phyloP scores from a whole-genome alignment of 805 yeast species.

The Candida coquimbonensis region DNA sequence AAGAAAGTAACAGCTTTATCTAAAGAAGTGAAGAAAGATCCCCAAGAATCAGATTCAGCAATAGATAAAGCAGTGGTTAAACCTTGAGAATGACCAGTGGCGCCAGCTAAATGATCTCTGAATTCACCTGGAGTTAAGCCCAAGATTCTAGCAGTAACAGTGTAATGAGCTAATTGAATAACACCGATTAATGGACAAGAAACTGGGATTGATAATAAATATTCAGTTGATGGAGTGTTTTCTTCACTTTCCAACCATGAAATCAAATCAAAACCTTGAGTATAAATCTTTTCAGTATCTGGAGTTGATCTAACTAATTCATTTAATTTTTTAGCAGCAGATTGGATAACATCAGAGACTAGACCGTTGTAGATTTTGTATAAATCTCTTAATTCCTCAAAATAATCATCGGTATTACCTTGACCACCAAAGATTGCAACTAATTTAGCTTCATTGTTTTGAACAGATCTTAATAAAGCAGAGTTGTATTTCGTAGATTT shows the following conservation, averaged over 20 bases:
- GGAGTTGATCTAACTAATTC: slow-evolving; percentile 62
- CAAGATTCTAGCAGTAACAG: slow-evolving; percentile 75
- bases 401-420: slow-evolving; percentile 96
- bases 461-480: slow-evolving; percentile 60
- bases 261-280: slow-evolving; percentile 87
- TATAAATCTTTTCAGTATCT: slow-evolving; percentile 79
- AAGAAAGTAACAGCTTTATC: slow-evolving; percentile 75
- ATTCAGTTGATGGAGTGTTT: slow-evolving; percentile 83
- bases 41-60: slow-evolving; percentile 81
- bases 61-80: slow-evolving; percentile 89
- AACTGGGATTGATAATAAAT: slow-evolving; percentile 84
- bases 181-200: slow-evolving; percentile 97
- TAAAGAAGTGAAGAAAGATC: slow-evolving; percentile 63
- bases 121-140: slow-evolving; percentile 89
- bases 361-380: slow-evolving; percentile 72
- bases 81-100: slow-evolving; percentile 90
- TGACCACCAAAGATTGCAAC: slow-evolving; percentile 97
- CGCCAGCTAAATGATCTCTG: slow-evolving; percentile 58
- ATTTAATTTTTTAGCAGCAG: slow-evolving; percentile 63
- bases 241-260: slow-evolving; percentile 84
- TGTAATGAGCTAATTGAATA: slow-evolving; percentile 90
- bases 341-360: slow-evolving; percentile 60
- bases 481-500: slow-evolving; percentile 41
- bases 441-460: slow-evolving; percentile 50
- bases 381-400: slow-evolving; percentile 88